Conservation (phyloP, 805 yeast species). For the Jamesozyma lodderae region DNA sequence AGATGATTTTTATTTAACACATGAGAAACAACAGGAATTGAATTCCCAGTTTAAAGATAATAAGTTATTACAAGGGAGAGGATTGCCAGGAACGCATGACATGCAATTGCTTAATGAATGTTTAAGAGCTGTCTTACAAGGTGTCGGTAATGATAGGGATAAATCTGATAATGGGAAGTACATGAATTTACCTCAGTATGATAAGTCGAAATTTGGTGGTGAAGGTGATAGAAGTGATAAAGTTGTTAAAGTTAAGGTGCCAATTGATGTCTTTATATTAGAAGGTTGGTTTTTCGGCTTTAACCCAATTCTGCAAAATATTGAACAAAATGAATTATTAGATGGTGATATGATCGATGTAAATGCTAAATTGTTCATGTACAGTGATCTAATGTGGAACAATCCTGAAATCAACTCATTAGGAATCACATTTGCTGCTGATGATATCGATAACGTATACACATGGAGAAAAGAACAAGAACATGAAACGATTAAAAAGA, state of each 20-base stretch:
- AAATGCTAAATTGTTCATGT: slow-evolving; percentile 44
- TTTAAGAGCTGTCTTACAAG: slow-evolving; percentile 28
- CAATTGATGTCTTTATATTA: slow-evolving; percentile 58
- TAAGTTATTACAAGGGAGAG: slow-evolving; percentile 62
- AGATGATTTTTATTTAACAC: slow-evolving; percentile 79
- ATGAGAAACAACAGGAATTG: slow-evolving; percentile 46
- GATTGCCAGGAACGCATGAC: slow-evolving; percentile 94
- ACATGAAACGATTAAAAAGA: slow-evolving; percentile 19
- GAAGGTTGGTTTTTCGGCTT: slow-evolving; percentile 97
- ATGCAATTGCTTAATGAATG: slow-evolving; percentile 26
- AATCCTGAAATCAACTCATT: slow-evolving; percentile 48
- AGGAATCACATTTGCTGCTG: slow-evolving; percentile 56
- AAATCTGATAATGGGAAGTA: slow-evolving; percentile 10
- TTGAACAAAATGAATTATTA: slow-evolving; percentile 11
- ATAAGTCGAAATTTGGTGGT: slow-evolving; percentile 63
- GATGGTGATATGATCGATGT: slow-evolving; percentile 32
- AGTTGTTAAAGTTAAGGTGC: slow-evolving; percentile 22
- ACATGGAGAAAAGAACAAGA: slow-evolving; percentile 68
- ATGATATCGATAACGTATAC: slow-evolving; percentile 52
- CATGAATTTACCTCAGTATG: slow-evolving; percentile 56
- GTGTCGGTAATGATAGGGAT: slow-evolving; percentile 21
- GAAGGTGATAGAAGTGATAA: slow-evolving; percentile 62
- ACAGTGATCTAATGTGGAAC: slow-evolving; percentile 35
- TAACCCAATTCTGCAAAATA: slow-evolving; percentile 31
- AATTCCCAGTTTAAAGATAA: slow-evolving; percentile 37